phyloP scores from a whole-genome alignment of 495 filamentous ascomycete species.

The Diplogelasinospora grovesii region DNA sequence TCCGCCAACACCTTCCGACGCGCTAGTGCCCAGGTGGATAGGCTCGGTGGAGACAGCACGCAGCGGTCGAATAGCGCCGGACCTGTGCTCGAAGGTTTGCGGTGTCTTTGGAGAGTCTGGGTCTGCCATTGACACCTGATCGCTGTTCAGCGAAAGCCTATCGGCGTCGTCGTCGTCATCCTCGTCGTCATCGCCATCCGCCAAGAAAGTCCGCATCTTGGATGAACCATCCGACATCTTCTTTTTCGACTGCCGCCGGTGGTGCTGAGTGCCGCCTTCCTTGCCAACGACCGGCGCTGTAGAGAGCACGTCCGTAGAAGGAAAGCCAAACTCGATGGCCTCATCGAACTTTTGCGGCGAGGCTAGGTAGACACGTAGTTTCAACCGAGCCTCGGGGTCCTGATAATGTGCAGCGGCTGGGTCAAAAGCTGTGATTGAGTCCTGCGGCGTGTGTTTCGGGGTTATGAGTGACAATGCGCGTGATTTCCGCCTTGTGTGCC shows the following conservation, averaged over 20 bases:
- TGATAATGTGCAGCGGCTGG: conserved; percentile 76
- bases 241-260: conserved; percentile 22
- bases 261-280: neutral
- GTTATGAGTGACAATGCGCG: conserved; percentile 43
- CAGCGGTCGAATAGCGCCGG: conserved; percentile 23
- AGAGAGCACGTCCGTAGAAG: conserved; percentile 46
- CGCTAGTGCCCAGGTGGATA: conserved; percentile 16
- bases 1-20: conserved; percentile 22
- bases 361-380: conserved; percentile 78
- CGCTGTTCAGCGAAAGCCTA: conserved; percentile 34
- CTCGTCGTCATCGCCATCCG: conserved; percentile 45
- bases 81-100: conserved; percentile 31
- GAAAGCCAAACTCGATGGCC: conserved; percentile 89
- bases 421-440: conserved; percentile 57
- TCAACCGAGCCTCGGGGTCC: conserved; percentile 82
- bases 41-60: conserved; percentile 17
- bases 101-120: conserved; percentile 51
- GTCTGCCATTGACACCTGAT: conserved; percentile 44
- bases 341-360: conserved; percentile 96
- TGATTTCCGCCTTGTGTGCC: conserved; percentile 39
- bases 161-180: conserved; percentile 35
- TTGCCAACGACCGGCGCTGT: conserved; percentile 12
- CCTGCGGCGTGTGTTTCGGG: conserved; percentile 37
- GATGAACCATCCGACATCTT: conserved; percentile 27
- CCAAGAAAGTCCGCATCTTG: conserved; percentile 41